Conservation (phyloP, 495 filamentous ascomycete genomes). For the Hypoxylon fragiforme region DNA sequence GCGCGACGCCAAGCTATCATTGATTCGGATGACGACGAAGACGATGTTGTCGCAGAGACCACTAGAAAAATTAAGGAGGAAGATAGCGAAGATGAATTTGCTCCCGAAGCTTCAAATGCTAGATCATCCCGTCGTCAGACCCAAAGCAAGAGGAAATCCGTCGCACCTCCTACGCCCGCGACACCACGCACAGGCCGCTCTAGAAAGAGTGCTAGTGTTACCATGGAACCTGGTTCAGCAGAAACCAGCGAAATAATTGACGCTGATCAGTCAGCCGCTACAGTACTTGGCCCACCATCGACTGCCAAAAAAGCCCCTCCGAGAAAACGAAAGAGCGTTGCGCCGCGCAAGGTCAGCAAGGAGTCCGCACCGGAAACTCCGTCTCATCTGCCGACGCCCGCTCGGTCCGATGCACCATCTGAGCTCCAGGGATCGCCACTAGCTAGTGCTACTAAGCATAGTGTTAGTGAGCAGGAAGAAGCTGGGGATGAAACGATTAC, state of each 20-base stretch:
- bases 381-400: constrained; percentile 51
- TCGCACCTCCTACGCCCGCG: constrained; percentile 42
- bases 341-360: constrained; percentile 49
- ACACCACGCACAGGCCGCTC: constrained; percentile 49
- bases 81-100: constrained; percentile 78
- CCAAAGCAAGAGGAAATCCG: constrained; percentile 58
- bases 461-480: constrained; percentile 56
- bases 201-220: constrained; percentile 38
- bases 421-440: constrained; percentile 64
- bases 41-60: constrained; percentile 64
- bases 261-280: constrained; percentile 54
- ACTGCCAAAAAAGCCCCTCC: constrained; percentile 66
- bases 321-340: constrained; percentile 71
- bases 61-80: constrained; percentile 60
- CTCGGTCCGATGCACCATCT: constrained; percentile 48
- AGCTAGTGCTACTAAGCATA: constrained; percentile 75
- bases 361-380: constrained; percentile 56
- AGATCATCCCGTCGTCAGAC: constrained; percentile 41
- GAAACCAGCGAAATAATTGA: constrained; percentile 65
- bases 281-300: constrained; percentile 60
- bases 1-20: constrained; percentile 69
- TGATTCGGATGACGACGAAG: constrained; percentile 74
- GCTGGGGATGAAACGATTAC: constrained; percentile 46
- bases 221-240: constrained; percentile 42
- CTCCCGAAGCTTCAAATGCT: constrained; percentile 64